Base-by-base conservation (phyloP, 2,329 filamentous ascomycete species). In the Hypomyces perniciosus region DNA sequence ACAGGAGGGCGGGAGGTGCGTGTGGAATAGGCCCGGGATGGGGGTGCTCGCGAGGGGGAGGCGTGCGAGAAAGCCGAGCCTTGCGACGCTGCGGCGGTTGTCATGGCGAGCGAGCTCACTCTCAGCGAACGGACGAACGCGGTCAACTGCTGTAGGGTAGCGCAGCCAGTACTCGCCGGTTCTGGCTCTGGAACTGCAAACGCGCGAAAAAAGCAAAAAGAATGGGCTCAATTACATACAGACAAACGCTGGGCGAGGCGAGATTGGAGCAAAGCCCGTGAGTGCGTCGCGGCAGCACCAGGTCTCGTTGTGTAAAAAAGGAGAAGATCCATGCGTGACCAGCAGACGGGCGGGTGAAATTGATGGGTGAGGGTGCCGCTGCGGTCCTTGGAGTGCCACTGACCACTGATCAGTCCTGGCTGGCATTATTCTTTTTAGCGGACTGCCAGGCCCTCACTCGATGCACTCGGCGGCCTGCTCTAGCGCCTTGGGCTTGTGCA, bases 1-100 rank as follows among this genome's bases (percentile, higher is more conserved):
- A 48, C 53, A 40, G 56, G 55, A 54, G 58, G 65, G 54, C 63
- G 60, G 56, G 61, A 59, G 53, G 65, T 62, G 56, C 65, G 64
- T 56, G 62, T 65, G 53, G 66, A 68, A 58, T 62, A 66, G 53
- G 64, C 66, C 55, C 66, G 65, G 56, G 64, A 59, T 56, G 64
- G 66, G 55, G 60, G 56, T 46, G 60, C 61, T 54, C 59, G 54
- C 54, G 57, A 57, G 54, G 57, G 54, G 52, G 57, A 54, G 51
- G 57, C 54, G 56, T 57, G 52, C 39, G 54, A 54, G 53, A 55
- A 55, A 48, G 57, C 54, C 38, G 54, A 55, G 54, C 54, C 54
- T 53, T 54, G 56, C 33, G 57, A 55, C 44, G 56, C 49, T 50
- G 56, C 51, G 40, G 56, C 49, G 46, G 57, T 58, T 39, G 75